A percentile compares a stretch with the other conserved stretches of the same genome.
Evolutionary conservation across 805 yeast genomes (phyloP).

Genomic region (Wickerhamomyces chambardii): DNA sequence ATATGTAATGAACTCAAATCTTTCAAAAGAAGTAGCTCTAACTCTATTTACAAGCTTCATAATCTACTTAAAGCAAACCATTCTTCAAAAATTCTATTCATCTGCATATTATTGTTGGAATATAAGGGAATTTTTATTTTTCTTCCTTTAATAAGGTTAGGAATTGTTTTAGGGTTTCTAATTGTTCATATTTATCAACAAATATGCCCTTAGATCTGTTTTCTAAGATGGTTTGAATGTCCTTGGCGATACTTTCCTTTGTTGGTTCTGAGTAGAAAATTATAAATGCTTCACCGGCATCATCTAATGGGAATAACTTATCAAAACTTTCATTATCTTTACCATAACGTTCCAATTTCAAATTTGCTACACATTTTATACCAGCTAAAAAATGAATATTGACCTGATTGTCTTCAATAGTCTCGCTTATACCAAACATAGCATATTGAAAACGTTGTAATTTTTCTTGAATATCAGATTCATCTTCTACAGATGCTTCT

Average conservation of each 20-base stretch:
- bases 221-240: constrained; percentile 30
- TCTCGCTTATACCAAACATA: constrained; percentile 73
- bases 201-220: constrained; percentile 32
- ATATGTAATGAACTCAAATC: too few species aligned
- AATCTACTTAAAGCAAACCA: too few species aligned
- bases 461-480: constrained; percentile 52
- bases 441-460: constrained; percentile 76
- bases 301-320: constrained; percentile 17
- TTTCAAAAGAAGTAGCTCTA: too few species aligned
- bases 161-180: constrained; percentile 23
- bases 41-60: background rate
- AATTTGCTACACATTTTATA: constrained; percentile 54
- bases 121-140: too few species aligned
- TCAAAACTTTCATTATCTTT: constrained; percentile 35
- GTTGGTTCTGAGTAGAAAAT: constrained; percentile 36
- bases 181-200: constrained; percentile 24
- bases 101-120: too few species aligned
- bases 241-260: constrained; percentile 28
- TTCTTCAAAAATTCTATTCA: too few species aligned
- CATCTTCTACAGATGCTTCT: constrained; percentile 42
- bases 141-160: constrained; percentile 9
- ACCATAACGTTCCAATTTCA: constrained; percentile 52
- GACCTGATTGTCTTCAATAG: constrained; percentile 47
- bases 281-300: constrained; percentile 36
- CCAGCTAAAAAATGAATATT: constrained; percentile 60